Evolutionary conservation across 2,329 filamentous ascomycete species (phyloP).

Genomic region (Mollisiaceae sp.): DNA sequence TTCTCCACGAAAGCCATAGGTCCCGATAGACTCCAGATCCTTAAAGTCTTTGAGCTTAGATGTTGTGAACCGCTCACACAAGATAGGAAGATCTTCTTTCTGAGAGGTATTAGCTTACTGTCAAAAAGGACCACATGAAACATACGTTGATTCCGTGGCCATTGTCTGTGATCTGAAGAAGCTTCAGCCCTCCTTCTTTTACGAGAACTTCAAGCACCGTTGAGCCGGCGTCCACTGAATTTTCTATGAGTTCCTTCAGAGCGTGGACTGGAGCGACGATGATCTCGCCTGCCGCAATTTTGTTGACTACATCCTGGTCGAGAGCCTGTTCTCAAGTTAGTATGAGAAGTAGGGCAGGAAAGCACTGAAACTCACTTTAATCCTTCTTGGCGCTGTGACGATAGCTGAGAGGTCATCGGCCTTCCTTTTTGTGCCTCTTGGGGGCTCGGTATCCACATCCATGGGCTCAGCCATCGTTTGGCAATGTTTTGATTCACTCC

Average conservation of each 20-base stretch:
- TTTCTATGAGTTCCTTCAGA: slow-evolving; percentile 95
- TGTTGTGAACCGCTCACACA: slow-evolving; percentile 96
- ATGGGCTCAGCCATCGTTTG: slow-evolving; percentile 45
- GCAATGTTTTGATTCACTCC: neutral
- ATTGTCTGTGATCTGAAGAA: slow-evolving; percentile 97
- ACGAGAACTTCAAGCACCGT: slow-evolving; percentile 89
- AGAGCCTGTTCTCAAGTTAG: slow-evolving; percentile 67
- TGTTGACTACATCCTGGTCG: slow-evolving; percentile 93
- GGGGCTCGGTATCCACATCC: slow-evolving; percentile 47
- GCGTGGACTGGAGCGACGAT: slow-evolving; percentile 97
- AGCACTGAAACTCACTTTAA: slow-evolving; percentile 46
- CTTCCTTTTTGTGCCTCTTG: slow-evolving; percentile 52
- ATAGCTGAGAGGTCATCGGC: slow-evolving; percentile 49
- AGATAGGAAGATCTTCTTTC: slow-evolving; percentile 88
- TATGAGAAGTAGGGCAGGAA: slow-evolving; percentile 14
- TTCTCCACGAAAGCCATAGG: slow-evolving; percentile 97
- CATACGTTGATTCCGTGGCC: slow-evolving; percentile 89
- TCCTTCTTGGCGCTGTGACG: slow-evolving; percentile 52
- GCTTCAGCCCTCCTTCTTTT: slow-evolving; percentile 93
- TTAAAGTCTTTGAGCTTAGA: slow-evolving; percentile 95
- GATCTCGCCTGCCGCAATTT: slow-evolving; percentile 97
- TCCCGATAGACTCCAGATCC: slow-evolving; percentile 86
- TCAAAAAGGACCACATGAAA: slow-evolving; percentile 14
- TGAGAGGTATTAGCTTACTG: slow-evolving; percentile 44
- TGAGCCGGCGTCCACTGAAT: slow-evolving; percentile 95